Evolutionary conservation across 2,329 filamentous ascomycete species (phyloP).

Genomic region (Colletotrichum nymphaeae): DNA sequence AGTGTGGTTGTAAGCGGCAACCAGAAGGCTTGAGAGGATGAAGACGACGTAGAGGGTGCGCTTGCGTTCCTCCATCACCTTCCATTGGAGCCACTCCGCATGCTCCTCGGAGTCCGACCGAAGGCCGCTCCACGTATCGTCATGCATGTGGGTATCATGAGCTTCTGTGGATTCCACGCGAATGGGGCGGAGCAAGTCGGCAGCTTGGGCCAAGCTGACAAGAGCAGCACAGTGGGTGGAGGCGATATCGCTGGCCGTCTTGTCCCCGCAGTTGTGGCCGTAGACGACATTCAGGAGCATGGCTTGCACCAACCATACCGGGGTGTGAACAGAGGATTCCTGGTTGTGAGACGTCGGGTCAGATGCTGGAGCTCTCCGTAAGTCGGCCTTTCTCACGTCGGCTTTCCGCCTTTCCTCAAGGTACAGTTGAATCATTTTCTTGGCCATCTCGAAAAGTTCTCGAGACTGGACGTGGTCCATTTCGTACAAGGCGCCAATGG

Average conservation of each 20-base stretch:
- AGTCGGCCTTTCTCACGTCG: conserved; percentile 76
- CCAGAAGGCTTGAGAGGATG: conserved; percentile 88
- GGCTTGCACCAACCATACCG: conserved; percentile 94
- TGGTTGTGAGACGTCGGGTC: conserved; percentile 60
- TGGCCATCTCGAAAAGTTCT: conserved; percentile 90
- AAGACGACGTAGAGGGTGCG: conserved; percentile 93
- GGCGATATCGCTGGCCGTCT: conserved; percentile 89
- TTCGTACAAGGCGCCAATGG: conserved; percentile 81
- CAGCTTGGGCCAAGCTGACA: conserved; percentile 89
- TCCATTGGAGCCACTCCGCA: conserved; percentile 90
- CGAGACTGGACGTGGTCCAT: conserved; percentile 82
- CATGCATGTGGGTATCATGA: conserved; percentile 68
- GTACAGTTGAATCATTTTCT: conserved; percentile 94
- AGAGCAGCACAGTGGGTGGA: conserved; percentile 92
- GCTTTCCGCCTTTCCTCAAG: conserved; percentile 91
- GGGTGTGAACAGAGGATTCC: conserved; percentile 78
- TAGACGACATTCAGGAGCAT: conserved; percentile 98
- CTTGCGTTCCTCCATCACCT: conserved; percentile 88
- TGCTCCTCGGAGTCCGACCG: conserved; percentile 67
- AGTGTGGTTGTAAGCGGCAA: conserved; percentile 92
- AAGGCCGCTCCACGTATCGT: conserved; percentile 60
- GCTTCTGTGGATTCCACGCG: conserved; percentile 58
- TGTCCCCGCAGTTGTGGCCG: conserved; percentile 93
- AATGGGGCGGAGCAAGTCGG: conserved; percentile 71
- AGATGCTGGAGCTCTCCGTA: conserved; percentile 60